A percentile compares a stretch with the other conserved stretches of the same genome.
These are phyloP conservation scores for Pyricularia sp. DNA, from an alignment of 2,329 filamentous ascomycete species.

Conservation along the genomic window DNA sequence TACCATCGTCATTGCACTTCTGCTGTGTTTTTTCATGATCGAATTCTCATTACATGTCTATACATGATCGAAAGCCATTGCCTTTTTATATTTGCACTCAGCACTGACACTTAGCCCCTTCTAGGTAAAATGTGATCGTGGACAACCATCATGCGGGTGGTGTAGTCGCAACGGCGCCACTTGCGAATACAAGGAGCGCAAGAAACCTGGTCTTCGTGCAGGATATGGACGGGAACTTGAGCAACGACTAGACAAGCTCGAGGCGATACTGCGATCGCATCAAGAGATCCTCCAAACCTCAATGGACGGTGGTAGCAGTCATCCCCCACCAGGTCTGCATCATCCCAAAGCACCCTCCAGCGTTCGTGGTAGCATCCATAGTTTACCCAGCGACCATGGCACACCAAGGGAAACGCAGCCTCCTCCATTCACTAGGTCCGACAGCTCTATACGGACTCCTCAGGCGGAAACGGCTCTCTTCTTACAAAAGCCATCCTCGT, in stretches of 20 bases:
- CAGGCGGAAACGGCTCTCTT: constrained; percentile 53
- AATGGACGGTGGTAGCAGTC: constrained; percentile 24
- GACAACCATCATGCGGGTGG: constrained; percentile 63
- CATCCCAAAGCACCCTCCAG: constrained; percentile 26
- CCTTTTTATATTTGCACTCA: background rate
- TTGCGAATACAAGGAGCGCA: constrained; percentile 61
- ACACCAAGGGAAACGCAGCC: constrained; percentile 38
- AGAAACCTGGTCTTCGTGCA: constrained; percentile 56
- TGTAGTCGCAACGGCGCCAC: constrained; percentile 52
- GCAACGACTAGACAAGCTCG: constrained; percentile 60
- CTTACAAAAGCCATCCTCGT: constrained; percentile 47
- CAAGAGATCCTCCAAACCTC: constrained; percentile 56
- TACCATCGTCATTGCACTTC: too few relatives aligned
- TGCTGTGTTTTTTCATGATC: background rate
- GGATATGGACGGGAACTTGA: constrained; percentile 67
- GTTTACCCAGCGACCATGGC: constrained; percentile 44
- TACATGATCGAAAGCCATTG: background rate
- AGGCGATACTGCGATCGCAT: constrained; percentile 56
- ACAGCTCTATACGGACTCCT: constrained; percentile 38
- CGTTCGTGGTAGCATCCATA: constrained; percentile 39
- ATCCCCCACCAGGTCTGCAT: constrained; percentile 11
- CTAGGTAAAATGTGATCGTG: constrained; percentile 66
- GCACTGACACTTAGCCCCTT: background rate
- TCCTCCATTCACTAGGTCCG: constrained; percentile 35
- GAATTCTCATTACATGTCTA: background rate